Percentiles rank a stretch among this genome's conserved stretches.
phyloP scores from a whole-genome alignment of 1,284 basidiomycete species.

The Ustilago bromivora region DNA sequence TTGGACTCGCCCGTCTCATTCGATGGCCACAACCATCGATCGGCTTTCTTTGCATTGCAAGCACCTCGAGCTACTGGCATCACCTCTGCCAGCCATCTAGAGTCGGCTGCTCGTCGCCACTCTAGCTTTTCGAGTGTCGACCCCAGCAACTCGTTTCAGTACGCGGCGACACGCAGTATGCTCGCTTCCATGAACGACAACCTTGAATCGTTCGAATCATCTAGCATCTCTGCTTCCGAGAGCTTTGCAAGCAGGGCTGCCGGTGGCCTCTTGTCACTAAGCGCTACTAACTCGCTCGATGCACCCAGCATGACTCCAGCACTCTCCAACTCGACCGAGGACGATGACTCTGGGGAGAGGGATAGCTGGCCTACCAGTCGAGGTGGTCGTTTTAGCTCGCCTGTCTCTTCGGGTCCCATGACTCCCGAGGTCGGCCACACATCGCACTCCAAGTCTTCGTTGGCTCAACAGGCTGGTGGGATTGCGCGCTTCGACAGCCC shows the following conservation, averaged over 20 bases:
- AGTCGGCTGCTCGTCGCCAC: conserved; percentile 41
- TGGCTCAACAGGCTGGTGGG: conserved; percentile 11
- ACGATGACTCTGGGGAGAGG: conserved; percentile 46
- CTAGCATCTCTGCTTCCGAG: conserved; percentile 16
- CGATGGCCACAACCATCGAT: conserved; percentile 33
- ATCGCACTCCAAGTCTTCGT: conserved; percentile 12
- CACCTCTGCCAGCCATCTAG: not conserved
- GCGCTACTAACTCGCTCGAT: conserved; percentile 9
- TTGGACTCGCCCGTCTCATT: conserved; percentile 30
- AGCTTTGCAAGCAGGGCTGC: conserved; percentile 6
- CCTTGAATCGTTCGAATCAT: conserved; percentile 1
- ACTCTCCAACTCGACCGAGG: conserved; percentile 24
- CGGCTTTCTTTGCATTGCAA: conserved; percentile 35
- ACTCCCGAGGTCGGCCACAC: conserved; percentile 20
- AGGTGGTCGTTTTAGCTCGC: conserved; percentile 17
- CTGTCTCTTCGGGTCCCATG: conserved; percentile 23
- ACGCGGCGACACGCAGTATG: conserved; percentile 26
- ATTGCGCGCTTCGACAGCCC: conserved; percentile 13
- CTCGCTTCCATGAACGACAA: conserved; percentile 27
- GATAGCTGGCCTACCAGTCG: conserved; percentile 59
- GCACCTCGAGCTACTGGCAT: conserved; percentile 8
- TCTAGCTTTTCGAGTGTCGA: conserved; percentile 54
- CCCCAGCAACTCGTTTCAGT: conserved; percentile 28
- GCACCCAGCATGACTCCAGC: conserved; percentile 32
- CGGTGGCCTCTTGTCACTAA: not conserved